These are phyloP conservation scores for Acanthochlamys bracteata DNA, from an alignment of 106 monocot genomes.

Conservation along the genomic window DNA sequence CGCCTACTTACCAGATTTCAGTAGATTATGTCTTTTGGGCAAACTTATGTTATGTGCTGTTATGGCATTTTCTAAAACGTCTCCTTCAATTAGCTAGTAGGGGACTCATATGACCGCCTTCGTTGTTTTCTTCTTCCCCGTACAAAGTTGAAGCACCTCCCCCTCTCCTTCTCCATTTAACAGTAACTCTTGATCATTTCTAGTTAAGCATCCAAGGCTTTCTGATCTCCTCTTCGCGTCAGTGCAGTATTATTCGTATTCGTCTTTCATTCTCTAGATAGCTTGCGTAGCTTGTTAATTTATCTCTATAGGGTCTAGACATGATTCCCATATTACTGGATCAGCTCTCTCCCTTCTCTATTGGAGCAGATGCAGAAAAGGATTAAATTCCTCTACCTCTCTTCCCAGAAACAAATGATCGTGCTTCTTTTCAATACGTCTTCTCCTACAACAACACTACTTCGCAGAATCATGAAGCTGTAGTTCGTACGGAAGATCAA, in stretches of 20 bases:
- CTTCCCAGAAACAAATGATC: neutral
- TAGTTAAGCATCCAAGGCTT: neutral
- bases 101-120: constrained; percentile 4
- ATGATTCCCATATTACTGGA: constrained; percentile 1
- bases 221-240: neutral
- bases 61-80: neutral
- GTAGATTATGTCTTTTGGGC: neutral
- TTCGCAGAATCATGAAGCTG: neutral
- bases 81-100: neutral
- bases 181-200: neutral
- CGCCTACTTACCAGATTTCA: neutral
- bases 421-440: neutral
- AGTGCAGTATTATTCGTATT: neutral
- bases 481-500: neutral
- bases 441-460: neutral
- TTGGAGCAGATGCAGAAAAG: neutral
- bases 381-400: neutral
- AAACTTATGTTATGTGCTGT: neutral
- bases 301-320: neutral
- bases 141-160: neutral
- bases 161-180: neutral
- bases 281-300: neutral
- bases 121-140: neutral
- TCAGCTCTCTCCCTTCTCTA: constrained; percentile 1
- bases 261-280: neutral